Evolutionary conservation across 805 yeast species (phyloP), one percentile per base, ranked within the genome.

Genomic region (Ogataea henricii): DNA sequence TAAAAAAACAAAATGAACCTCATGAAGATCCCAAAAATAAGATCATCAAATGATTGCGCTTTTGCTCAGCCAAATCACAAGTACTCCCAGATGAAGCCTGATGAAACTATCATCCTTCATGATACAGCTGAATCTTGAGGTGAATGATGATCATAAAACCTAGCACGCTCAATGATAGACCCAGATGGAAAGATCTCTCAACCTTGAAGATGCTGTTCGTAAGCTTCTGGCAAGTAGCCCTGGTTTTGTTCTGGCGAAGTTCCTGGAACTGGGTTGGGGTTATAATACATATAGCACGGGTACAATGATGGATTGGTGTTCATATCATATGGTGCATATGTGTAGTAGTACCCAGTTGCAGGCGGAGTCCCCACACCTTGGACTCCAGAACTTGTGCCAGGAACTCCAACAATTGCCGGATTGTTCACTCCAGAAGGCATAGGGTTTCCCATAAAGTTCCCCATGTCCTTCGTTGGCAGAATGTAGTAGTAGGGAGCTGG

Each of bases 281-380:
- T 62, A 40, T 61, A 65, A 40, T 65, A 65, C 57, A 63, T 55
- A 46, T 65, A 65, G 48, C 60, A 60, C 22, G 69, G 69, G 42
- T 59, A 62, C 53, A 59, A 45, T 18, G 62, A 57, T 21, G 61
- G 61, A 37, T 46, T 49, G 39, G 59, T 7, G 47, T 46, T 55
- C 20, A 62, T 55, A 33, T 53, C 55, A 37, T 54, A 62, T 6
- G 59, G 56, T 12, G 67, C 62, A 49, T 62, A 65, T 10, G 66
- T 51, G 45, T 60, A 60, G 32, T 59, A 64, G 36, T 57, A 65
- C 1, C 60, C 58, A 3, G 57, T 49, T 18, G 65, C 43, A 5
- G 57, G 59, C 8, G 60, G 60, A 7, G 56, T 53, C 21, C 51
- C 51, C 6, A 52, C 50, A 7, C 54, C 51, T 33, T 51, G 53